Percentiles rank a stretch among this genome's conserved stretches.
phyloP scores from a whole-genome alignment of 1,139 yeast species.

The Saccharomyces uvarum region DNA sequence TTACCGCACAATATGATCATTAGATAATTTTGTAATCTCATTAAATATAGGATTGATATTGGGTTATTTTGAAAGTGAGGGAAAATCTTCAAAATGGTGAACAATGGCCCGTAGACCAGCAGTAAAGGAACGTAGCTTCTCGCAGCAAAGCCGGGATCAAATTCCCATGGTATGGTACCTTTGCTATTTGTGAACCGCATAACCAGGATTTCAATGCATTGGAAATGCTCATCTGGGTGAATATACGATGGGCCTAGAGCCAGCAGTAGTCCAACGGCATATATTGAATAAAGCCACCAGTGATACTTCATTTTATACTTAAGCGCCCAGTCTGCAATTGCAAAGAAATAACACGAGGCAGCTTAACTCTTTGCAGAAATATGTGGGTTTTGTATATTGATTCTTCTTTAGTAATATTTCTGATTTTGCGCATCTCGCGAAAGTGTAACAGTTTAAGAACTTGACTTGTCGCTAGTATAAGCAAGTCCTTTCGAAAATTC shows the following conservation, averaged over 20 bases:
- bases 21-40: slow-evolving; percentile 51
- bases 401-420: neutral
- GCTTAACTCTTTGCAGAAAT: neutral
- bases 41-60: slow-evolving; percentile 45
- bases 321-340: neutral
- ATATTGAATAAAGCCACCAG: neutral
- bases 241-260: slow-evolving; percentile 74
- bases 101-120: slow-evolving; percentile 61
- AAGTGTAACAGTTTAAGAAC: neutral
- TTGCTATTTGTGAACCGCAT: slow-evolving; percentile 40
- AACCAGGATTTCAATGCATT: slow-evolving; percentile 64
- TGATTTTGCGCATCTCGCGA: neutral
- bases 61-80: slow-evolving; percentile 31
- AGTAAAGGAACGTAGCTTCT: slow-evolving; percentile 69
- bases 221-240: slow-evolving; percentile 97
- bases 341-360: neutral
- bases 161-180: slow-evolving; percentile 81
- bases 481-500: neutral
- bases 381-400: neutral
- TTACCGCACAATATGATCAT: slow-evolving; percentile 32
- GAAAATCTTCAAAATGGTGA: slow-evolving; percentile 17
- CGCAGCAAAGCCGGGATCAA: slow-evolving; percentile 48
- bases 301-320: neutral
- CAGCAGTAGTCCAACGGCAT: slow-evolving; percentile 46
- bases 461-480: neutral